These are phyloP conservation scores for Endoconidiophora polonica DNA, from an alignment of 2,329 filamentous ascomycete species.

Conservation along the genomic window DNA sequence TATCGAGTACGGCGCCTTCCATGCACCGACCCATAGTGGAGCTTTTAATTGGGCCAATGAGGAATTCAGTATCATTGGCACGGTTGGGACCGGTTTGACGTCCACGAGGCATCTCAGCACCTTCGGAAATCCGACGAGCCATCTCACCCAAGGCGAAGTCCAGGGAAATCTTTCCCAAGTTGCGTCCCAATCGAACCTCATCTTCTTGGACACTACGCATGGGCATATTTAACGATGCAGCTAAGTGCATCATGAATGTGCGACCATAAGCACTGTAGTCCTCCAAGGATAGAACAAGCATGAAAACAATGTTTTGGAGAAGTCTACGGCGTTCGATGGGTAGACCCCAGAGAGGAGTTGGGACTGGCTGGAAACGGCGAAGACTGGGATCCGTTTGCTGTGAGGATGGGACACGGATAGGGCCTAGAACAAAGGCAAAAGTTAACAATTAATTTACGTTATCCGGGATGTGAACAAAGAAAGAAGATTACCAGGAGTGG, in stretches of 20 bases:
- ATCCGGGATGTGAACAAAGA: neutral
- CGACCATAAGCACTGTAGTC: conserved; percentile 62
- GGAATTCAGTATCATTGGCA: conserved; percentile 32
- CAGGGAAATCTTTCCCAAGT: conserved; percentile 53
- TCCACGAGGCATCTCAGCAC: conserved; percentile 19
- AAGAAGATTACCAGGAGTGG: conserved; percentile 1
- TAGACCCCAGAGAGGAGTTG: conserved; percentile 43
- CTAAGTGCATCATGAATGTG: conserved; percentile 50
- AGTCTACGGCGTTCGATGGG: conserved; percentile 45
- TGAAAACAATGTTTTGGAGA: conserved; percentile 53
- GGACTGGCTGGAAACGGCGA: conserved; percentile 37
- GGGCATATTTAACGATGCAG: conserved; percentile 54
- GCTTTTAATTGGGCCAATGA: conserved; percentile 60
- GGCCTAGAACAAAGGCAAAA: conserved; percentile 15
- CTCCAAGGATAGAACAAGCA: conserved; percentile 60
- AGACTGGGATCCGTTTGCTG: conserved; percentile 30
- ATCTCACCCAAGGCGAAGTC: conserved; percentile 11
- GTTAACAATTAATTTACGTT: neutral
- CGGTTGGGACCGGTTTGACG: conserved; percentile 11
- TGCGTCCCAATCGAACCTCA: conserved; percentile 59
- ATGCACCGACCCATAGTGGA: conserved; percentile 68
- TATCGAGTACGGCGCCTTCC: conserved; percentile 58
- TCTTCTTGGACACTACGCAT: conserved; percentile 48
- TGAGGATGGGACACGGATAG: conserved; percentile 25
- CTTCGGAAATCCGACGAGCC: conserved; percentile 11